Evolutionary conservation across 306 rosid genomes (phyloP), one percentile per base, ranked within the genome.

Genomic region (Gastrolobium villosum): DNA sequence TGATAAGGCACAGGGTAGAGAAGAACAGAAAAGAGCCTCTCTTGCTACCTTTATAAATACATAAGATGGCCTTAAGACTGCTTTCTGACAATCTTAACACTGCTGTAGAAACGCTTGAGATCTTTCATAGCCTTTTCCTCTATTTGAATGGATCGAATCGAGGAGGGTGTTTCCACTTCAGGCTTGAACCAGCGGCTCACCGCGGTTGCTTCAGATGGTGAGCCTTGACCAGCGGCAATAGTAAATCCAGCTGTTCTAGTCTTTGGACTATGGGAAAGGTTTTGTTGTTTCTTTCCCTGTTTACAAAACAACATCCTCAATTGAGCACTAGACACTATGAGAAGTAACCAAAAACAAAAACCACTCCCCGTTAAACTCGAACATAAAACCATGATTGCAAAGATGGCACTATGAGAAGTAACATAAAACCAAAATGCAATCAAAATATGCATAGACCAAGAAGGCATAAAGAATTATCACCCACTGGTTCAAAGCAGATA

Each of bases 71-170:
- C 10, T 76, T 61, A 92, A 69, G 72, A 65, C 55, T 74, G 84
- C 78, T 84, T 95, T 75, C 82, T 91, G 62, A 91, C 94, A 77
- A 95, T 87, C 89, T 89, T 91, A 74, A 93, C 99, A 32, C 89
- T 86, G 84, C 80, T 88, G 77, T 95, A 95, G 91, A 95, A 89
- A 77, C 98, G 99, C 88, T 88, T 89, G 65, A 95, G 98, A 75
- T 95, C 99, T 88, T 92, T 95, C 82, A 95, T 93, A n/a, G 98
- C 99, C 86, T 87, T 91, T 80, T 95, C 98, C 86, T 95, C 98
- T 0, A 91, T 93, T 88, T 95, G 99, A 79, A 95, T 95, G 1
- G 97, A 91, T n/a, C 98, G 94, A 43, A 95, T 78, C 2, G 99
- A 86, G 9, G 99, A 95, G n/a, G 97, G 97, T 7, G 88, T 3